Base-by-base conservation (phyloP, 108 stramenopile genomes). In the Nannochloropsis gaditana region DNA sequence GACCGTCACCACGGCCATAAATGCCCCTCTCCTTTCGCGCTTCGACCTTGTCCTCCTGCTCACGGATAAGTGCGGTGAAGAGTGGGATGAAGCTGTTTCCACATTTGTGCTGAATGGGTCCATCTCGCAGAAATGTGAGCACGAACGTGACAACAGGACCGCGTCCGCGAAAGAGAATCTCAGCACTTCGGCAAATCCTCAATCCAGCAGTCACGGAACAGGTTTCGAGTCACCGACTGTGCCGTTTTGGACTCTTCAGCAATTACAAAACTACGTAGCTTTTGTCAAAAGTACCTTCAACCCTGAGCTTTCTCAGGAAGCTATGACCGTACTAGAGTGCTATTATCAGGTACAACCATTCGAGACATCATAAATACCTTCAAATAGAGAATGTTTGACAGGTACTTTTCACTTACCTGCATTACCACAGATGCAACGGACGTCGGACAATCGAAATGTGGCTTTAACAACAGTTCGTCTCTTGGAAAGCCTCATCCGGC, bases 41-140 rank as follows among this genome's bases (percentile, higher is more conserved):
- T 99, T 99, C 87, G 99, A 99, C 89, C 83, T 98, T 21, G 93
- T 96, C 45, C 93, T 96, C 84, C 91, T 95, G 82, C 90, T 99
- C 86, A 90, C 96, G 19, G 99, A 99, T 86, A 90, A 87, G 82
- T 89, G 93, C n/a, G 85, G 92, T 47, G 59, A 84, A 45, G 47
- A 45, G 41, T 93, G 93, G 93, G 93, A 93, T 81, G 82, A 90
- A 45, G 79, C 83, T 5, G 92, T 93, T 11, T 92, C 92, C 4
- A 92, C 93, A 21, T 96, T 95, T 84, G 91, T 99, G 4, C 88
- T 99, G 82, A 93, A 94, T 81, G 89, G 94, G 45, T 94, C 96
- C 44, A 95, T 97, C 15, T 15, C 47, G 47, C 47, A 50, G 15
- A 15, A 50, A 15, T 15, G 47, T 50, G 47, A 50, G 47, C 47